Percentiles rank a stretch among this genome's conserved stretches.
phyloP scores from a whole-genome alignment of 1,139 yeast genomes.

The Groenewaldozyma auringiensis region DNA sequence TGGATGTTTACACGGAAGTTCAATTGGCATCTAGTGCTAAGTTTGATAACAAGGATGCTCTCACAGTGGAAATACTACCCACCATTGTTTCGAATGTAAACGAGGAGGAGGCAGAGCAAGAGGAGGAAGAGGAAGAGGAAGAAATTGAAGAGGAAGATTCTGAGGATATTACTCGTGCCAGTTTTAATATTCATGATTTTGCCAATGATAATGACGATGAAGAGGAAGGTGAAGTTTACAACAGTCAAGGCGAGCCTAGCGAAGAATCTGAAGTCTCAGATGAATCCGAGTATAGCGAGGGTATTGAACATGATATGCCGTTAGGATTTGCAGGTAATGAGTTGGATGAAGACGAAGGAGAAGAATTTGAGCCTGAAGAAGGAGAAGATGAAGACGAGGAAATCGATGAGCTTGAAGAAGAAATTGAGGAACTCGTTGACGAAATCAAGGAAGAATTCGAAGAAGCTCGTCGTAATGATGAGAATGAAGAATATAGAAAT shows the following conservation, averaged over 20 bases:
- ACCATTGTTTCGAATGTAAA: neutral
- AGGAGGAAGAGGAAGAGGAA: slow-evolving; percentile 7
- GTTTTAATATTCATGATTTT: neutral
- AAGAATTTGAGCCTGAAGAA: slow-evolving; percentile 2
- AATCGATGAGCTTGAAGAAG: no score
- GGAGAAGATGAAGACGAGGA: neutral
- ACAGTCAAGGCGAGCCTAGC: neutral
- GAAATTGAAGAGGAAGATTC: neutral
- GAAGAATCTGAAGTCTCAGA: neutral
- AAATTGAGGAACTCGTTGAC: neutral
- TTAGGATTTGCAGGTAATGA: slow-evolving; percentile 5
- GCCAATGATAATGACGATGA: slow-evolving; percentile 3
- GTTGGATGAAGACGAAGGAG: slow-evolving; percentile 5
- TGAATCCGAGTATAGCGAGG: slow-evolving; percentile 3
- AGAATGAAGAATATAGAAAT: slow-evolving; percentile 5
- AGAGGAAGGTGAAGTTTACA: neutral
- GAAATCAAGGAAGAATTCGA: slow-evolving; percentile 1
- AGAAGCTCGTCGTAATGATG: slow-evolving; percentile 2
- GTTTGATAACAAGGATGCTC: slow-evolving; percentile 7
- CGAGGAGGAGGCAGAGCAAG: slow-evolving; percentile 9
- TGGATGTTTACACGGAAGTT: slow-evolving; percentile 1
- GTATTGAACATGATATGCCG: slow-evolving; percentile 1
- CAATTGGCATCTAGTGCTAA: slow-evolving; percentile 2
- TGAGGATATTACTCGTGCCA: neutral
- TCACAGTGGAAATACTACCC: slow-evolving; percentile 1